Base-by-base conservation (phyloP, 495 filamentous ascomycete species). In the Endocarpon pusillum region DNA sequence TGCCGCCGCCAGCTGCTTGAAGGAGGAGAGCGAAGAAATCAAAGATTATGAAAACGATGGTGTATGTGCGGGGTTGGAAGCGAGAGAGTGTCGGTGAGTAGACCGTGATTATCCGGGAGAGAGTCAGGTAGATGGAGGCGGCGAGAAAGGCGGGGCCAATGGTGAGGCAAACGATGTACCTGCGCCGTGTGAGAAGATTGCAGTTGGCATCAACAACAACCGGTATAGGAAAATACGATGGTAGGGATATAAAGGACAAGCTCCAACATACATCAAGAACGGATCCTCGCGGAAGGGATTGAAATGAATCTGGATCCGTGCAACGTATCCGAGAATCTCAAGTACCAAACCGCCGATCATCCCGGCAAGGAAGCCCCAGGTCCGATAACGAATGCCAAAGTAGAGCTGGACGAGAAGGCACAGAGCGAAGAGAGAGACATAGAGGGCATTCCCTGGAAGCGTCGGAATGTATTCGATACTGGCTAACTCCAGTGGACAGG, bases 101-200 rank as follows among this genome's bases (percentile, higher is more conserved):
- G 17, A 62, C 45, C 4, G 51, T 53, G 36, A 73, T 54, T 35
- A 72, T 64, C 15, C 66, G 58, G 5, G 58, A 56, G 2, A 75
- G 58, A 48, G 59, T 67, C 19, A 73, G 50, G 44, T 75, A 75
- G 40, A 75, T 61, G 12, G 54, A 57, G 9, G 66, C 70, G 21
- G 59, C 56, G 38, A 73, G 48, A 44, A 75, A 67, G 35, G 67
- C 66, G 6, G 68, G 67, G 3, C 54, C 66, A 38, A 72, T 62
- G 5, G 66, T 71, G 6, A 71, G 51, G 28, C 42, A 47, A 42
- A 74, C 58, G 19, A 71, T 48, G 37, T 66, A 62, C 24, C 55
- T 62, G 28, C 22, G 17, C 19, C 38, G 21, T 21, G 19, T 14
- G 16, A 27, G 36, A 39, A 37, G 37, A 14, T 34, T 28, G 28